These are phyloP conservation scores for Acanthamoeba healyi DNA, from an alignment of 208 protist genomes.

Conservation along the genomic window DNA sequence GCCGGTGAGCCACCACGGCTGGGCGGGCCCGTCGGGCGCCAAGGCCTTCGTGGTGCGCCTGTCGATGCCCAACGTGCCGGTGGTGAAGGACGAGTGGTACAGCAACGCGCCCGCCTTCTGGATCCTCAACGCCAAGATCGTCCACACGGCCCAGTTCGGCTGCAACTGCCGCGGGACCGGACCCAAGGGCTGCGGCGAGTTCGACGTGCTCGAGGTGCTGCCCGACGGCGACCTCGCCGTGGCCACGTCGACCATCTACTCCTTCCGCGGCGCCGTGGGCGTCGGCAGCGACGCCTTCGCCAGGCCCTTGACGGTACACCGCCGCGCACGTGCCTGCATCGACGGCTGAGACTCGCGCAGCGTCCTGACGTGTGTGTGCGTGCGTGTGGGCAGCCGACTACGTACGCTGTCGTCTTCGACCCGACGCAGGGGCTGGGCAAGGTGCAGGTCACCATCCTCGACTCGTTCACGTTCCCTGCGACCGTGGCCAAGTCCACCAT, in stretches of 20 bases:
- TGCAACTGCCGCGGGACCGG: constrained; percentile 48
- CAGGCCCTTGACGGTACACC: background rate
- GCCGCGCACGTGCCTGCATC: background rate
- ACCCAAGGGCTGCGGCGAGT: constrained; percentile 28
- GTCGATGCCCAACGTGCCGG: background rate
- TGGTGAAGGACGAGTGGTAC: background rate
- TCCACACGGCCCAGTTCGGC: constrained; percentile 23
- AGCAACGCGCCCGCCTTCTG: constrained; percentile 3
- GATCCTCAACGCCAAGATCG: constrained; percentile 41
- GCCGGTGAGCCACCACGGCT: constrained; percentile 29
- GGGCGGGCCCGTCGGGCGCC: background rate
- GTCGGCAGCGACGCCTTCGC: background rate
- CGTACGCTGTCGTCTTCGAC: constrained; percentile 33
- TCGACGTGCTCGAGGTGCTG: constrained; percentile 43
- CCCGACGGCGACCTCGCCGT: background rate
- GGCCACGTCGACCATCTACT: constrained; percentile 47
- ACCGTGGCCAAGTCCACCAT: constrained; percentile 28
- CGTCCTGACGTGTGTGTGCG: background rate
- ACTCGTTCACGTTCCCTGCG: background rate
- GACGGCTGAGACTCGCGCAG: background rate
- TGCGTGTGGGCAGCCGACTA: background rate
- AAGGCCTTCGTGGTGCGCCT: constrained; percentile 19
- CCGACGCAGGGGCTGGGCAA: background rate
- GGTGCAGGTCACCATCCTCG: constrained; percentile 16
- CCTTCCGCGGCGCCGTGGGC: constrained; percentile 3